phyloP scores from a whole-genome alignment of 768 basidiomycete species.

The Kwoniella pini region DNA sequence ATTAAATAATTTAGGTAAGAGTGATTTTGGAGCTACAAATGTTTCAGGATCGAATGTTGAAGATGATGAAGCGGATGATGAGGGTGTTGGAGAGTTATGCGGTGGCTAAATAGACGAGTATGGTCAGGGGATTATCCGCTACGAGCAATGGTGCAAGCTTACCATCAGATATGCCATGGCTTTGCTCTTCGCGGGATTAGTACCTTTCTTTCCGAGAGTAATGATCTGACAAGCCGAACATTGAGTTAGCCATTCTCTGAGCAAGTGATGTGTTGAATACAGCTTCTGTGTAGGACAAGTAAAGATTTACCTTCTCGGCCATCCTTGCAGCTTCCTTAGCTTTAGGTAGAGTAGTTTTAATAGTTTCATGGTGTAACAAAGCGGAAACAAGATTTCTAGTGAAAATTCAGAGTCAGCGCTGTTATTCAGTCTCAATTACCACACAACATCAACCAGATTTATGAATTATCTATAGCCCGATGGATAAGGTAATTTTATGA shows the following conservation, averaged over 20 bases:
- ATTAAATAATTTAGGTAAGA: slow-evolving; percentile 77
- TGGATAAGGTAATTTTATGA: neutral
- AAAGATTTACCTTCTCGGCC: slow-evolving; percentile 75
- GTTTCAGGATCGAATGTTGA: slow-evolving; percentile 58
- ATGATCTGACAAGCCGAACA: slow-evolving; percentile 61
- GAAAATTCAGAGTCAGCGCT: neutral
- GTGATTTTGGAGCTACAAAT: slow-evolving; percentile 54
- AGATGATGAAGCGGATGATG: slow-evolving; percentile 2
- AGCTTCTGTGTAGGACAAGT: neutral
- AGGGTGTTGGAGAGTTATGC: slow-evolving; percentile 15
- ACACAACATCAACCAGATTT: too few species aligned
- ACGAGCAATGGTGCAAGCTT: slow-evolving; percentile 12
- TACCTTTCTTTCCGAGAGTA: slow-evolving; percentile 84
- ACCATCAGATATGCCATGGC: slow-evolving; percentile 77
- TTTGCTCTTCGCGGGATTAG: slow-evolving; percentile 66
- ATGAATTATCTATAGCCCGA: too few species aligned
- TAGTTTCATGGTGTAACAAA: slow-evolving; percentile 89
- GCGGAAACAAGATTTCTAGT: slow-evolving; percentile 88
- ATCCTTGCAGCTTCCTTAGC: slow-evolving; percentile 87
- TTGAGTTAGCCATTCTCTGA: neutral
- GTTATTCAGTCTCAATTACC: too few species aligned
- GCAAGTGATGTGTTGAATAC: too few species aligned
- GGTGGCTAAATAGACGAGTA: neutral
- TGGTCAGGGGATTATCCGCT: neutral
- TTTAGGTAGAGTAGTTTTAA: slow-evolving; percentile 93